These are phyloP conservation scores for Crithidia brevicula DNA, from an alignment of 208 protist genomes.

Conservation along the genomic window DNA sequence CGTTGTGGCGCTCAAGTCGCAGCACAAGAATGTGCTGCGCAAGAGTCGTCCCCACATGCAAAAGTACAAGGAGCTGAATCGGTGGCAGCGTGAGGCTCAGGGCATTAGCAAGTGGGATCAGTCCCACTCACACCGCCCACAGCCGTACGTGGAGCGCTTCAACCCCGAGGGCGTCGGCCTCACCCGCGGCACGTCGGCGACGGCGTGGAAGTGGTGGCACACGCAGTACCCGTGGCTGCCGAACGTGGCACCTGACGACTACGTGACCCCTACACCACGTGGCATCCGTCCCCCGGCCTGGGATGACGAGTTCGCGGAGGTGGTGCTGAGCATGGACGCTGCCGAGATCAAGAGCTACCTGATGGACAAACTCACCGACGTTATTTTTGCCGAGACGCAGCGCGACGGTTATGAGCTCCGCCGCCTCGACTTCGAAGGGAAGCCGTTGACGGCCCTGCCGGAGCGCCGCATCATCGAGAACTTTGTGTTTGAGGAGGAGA, in stretches of 20 bases:
- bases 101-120: slow-evolving; percentile 91
- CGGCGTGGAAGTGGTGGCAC: slow-evolving; percentile 92
- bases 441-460: slow-evolving; percentile 86
- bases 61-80: slow-evolving; percentile 87
- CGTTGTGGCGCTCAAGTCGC: slow-evolving; percentile 55
- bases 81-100: slow-evolving; percentile 92
- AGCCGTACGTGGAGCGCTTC: slow-evolving; percentile 82
- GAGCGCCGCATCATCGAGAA: slow-evolving; percentile 86
- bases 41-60: slow-evolving; percentile 83
- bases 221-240: slow-evolving; percentile 92
- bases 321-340: slow-evolving; percentile 80
- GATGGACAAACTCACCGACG: slow-evolving; percentile 81
- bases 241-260: slow-evolving; percentile 73
- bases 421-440: slow-evolving; percentile 92
- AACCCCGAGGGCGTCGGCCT: slow-evolving; percentile 87
- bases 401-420: slow-evolving; percentile 92
- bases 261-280: slow-evolving; percentile 34
- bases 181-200: slow-evolving; percentile 78
- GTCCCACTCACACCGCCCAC: slow-evolving; percentile 82
- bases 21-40: slow-evolving; percentile 86
- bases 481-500: slow-evolving; percentile 92
- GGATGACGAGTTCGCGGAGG: slow-evolving; percentile 79
- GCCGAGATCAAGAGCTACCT: slow-evolving; percentile 74
- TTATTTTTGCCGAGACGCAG: slow-evolving; percentile 89
- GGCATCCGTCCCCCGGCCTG: slow-evolving; percentile 70